phyloP scores from a whole-genome alignment of 371 early-diverging fungal genomes.

The Apophysomyces elegans region DNA sequence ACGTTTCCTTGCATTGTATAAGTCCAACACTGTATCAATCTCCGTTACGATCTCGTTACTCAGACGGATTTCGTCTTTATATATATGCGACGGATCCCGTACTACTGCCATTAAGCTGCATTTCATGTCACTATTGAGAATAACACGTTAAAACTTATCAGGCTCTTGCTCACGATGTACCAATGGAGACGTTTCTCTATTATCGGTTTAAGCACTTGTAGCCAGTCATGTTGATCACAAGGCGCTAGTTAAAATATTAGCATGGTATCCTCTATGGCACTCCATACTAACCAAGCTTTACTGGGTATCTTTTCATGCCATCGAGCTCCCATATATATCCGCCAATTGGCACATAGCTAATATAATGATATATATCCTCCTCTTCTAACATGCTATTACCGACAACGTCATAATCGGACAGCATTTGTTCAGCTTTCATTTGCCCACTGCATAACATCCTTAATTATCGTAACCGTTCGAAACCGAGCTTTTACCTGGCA shows the following conservation, averaged over 20 bases:
- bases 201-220: background rate
- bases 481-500: constrained; percentile 20
- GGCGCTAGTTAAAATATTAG: background rate
- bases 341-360: constrained; percentile 31
- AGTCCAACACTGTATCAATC: background rate
- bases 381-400: constrained; percentile 16
- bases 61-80: background rate
- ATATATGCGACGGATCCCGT: background rate
- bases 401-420: constrained; percentile 15
- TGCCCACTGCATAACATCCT: background rate
- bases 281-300: constrained; percentile 13
- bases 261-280: background rate
- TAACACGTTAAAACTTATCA: background rate
- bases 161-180: background rate
- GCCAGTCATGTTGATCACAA: background rate
- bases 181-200: background rate
- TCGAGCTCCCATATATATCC: constrained; percentile 48
- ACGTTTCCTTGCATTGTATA: background rate
- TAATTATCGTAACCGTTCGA: background rate
- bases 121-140: background rate
- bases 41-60: background rate
- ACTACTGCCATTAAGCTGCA: constrained; percentile 1
- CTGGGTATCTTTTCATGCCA: constrained; percentile 35
- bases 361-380: constrained; percentile 33
- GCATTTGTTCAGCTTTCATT: constrained; percentile 8